A percentile compares a stretch with the other conserved stretches of the same genome.
These are phyloP conservation scores for Fusarium newnesense DNA, from an alignment of 2,329 filamentous ascomycete species.

Conservation along the genomic window DNA sequence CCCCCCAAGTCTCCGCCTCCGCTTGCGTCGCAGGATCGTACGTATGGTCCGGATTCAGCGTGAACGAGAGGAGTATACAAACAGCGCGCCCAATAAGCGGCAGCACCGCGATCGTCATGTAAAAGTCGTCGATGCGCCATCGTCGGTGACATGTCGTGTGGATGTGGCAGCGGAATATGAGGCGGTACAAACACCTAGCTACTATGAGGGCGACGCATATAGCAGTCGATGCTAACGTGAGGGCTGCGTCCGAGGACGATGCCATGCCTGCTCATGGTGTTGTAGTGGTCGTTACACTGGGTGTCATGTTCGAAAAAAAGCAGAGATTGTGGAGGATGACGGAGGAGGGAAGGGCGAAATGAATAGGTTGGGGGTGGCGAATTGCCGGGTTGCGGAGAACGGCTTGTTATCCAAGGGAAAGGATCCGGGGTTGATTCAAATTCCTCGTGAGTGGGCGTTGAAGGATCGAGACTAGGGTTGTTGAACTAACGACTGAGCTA, in stretches of 20 bases:
- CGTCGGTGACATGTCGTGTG: slow-evolving; percentile 45
- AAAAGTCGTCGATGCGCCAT: slow-evolving; percentile 48
- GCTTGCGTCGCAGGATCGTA: slow-evolving; percentile 34
- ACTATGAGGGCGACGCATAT: slow-evolving; percentile 45
- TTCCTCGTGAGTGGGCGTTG: background rate
- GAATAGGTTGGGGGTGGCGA: background rate
- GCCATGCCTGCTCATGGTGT: slow-evolving; percentile 30
- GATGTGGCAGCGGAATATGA: slow-evolving; percentile 42
- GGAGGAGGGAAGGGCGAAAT: background rate
- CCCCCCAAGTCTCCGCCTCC: slow-evolving; percentile 28
- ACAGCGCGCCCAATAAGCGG: slow-evolving; percentile 44
- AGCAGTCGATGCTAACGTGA: slow-evolving; percentile 44
- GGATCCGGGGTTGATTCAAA: background rate
- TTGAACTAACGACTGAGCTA: background rate
- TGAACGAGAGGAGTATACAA: slow-evolving; percentile 41
- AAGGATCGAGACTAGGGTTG: background rate
- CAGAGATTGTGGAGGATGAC: slow-evolving; percentile 1
- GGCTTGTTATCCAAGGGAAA: background rate
- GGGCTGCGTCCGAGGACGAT: slow-evolving; percentile 40
- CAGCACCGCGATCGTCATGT: slow-evolving; percentile 47
- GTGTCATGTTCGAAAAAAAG: slow-evolving; percentile 6
- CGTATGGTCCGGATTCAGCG: slow-evolving; percentile 43
- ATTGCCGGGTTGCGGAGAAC: slow-evolving; percentile 4
- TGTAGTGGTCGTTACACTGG: background rate
- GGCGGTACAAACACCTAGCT: slow-evolving; percentile 44